Conservation (phyloP, 495 filamentous ascomycete species). For the Aspergillus homomorphus region DNA sequence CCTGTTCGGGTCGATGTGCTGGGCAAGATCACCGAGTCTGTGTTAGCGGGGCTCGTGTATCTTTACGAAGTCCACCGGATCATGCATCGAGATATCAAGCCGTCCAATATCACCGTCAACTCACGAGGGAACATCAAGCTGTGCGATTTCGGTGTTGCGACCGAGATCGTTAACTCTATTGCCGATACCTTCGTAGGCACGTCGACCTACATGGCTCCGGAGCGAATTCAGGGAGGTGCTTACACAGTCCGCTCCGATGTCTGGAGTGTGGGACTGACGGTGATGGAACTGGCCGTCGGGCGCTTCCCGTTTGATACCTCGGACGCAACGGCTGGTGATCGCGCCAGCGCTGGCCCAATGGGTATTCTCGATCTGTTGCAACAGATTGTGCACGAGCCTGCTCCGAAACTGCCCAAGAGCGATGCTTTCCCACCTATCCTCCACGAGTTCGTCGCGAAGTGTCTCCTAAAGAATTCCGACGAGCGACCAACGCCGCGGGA, state of each 20-base stretch:
- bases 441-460: conserved; percentile 96
- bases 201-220: conserved; percentile 98
- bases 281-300: conserved; percentile 96
- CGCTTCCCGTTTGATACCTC: conserved; percentile 88
- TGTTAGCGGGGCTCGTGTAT: conserved; percentile 90
- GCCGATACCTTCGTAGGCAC: conserved; percentile 98
- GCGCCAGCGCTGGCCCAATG: conserved; percentile 71
- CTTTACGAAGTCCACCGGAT: conserved; percentile 92
- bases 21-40: conserved; percentile 97
- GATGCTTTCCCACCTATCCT: conserved; percentile 93
- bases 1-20: conserved; percentile 96
- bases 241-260: conserved; percentile 99
- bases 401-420: conserved; percentile 89
- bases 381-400: conserved; percentile 95
- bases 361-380: conserved; percentile 95
- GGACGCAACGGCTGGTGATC: conserved; percentile 67
- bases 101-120: conserved; percentile 94
- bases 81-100: conserved; percentile 98
- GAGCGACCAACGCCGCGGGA: conserved; percentile 88
- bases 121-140: conserved; percentile 92
- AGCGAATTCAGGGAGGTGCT: conserved; percentile 91
- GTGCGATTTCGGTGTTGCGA: conserved; percentile 96
- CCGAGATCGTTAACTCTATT: conserved; percentile 93
- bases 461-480: conserved; percentile 82
- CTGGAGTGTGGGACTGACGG: conserved; percentile 93